Evolutionary conservation across 768 basidiomycete genomes (phyloP).

Genomic region (Strobilomyces dryophilus): DNA sequence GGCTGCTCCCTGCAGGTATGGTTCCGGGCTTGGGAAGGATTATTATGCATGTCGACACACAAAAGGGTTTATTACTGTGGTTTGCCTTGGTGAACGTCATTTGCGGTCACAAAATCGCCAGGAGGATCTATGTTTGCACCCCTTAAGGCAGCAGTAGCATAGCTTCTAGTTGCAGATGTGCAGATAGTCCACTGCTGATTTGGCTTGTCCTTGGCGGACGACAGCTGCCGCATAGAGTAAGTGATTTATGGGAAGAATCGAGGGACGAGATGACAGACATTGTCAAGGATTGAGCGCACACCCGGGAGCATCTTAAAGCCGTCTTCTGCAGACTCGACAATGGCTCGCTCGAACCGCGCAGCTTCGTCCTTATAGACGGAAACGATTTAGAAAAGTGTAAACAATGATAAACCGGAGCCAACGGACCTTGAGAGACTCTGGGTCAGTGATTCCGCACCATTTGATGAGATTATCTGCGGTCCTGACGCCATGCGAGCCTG

Average conservation of each 20-base stretch:
- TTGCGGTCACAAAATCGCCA: slow-evolving; percentile 75
- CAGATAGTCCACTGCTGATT: slow-evolving; percentile 83
- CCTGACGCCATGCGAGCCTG: slow-evolving; percentile 79
- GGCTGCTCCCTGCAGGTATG: slow-evolving; percentile 83
- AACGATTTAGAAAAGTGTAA: slow-evolving; percentile 2
- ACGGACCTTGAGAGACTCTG: slow-evolving; percentile 63
- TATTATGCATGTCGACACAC: neutral
- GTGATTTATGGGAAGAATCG: neutral
- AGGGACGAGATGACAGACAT: slow-evolving; percentile 34
- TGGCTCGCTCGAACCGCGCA: slow-evolving; percentile 74
- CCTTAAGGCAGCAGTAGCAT: slow-evolving; percentile 68
- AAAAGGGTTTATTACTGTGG: slow-evolving; percentile 47
- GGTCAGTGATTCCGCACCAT: slow-evolving; percentile 66
- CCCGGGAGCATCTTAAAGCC: slow-evolving; percentile 76
- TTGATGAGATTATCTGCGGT: slow-evolving; percentile 76
- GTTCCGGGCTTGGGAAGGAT: slow-evolving; percentile 60
- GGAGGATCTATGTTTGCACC: slow-evolving; percentile 66
- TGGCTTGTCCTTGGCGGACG: slow-evolving; percentile 31
- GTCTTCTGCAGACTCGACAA: slow-evolving; percentile 55
- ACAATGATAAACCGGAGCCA: neutral
- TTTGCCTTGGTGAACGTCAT: slow-evolving; percentile 80
- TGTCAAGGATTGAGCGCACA: slow-evolving; percentile 52
- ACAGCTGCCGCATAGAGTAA: slow-evolving; percentile 25
- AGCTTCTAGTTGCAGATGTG: slow-evolving; percentile 76
- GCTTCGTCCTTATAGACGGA: slow-evolving; percentile 53